These are phyloP conservation scores for Mucor saturninus DNA, from an alignment of 371 early-diverging fungal genomes.

Conservation along the genomic window DNA sequence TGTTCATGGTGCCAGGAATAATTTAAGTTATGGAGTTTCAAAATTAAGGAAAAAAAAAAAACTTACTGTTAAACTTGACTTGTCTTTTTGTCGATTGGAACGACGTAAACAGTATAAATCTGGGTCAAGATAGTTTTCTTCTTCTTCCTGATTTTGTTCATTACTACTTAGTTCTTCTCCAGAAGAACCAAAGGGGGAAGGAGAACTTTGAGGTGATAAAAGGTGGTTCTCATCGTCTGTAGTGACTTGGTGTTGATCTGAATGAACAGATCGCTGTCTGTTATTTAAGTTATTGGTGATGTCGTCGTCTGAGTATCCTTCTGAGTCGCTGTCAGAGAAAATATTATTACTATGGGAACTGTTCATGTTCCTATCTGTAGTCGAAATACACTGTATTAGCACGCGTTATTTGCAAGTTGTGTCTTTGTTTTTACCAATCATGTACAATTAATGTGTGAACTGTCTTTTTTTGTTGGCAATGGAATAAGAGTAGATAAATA, in stretches of 20 bases:
- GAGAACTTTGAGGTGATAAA: conserved; percentile 23
- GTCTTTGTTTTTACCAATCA: not conserved
- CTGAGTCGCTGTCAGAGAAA: conserved; percentile 21
- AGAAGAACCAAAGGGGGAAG: conserved; percentile 16
- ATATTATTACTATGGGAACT: conserved; percentile 19
- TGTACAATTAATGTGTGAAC: not conserved
- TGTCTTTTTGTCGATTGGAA: conserved; percentile 23
- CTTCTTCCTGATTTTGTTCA: conserved; percentile 4
- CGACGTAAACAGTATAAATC: conserved; percentile 33
- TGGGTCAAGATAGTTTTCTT: conserved; percentile 26
- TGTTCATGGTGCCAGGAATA: not conserved
- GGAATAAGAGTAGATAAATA: not conserved
- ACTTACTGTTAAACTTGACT: conserved; percentile 13
- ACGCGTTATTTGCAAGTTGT: not conserved
- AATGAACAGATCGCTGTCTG: not conserved
- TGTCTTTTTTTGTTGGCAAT: not conserved
- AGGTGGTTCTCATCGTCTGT: conserved; percentile 18
- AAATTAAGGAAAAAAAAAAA: not conserved
- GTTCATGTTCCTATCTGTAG: conserved; percentile 1
- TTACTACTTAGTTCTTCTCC: conserved; percentile 7
- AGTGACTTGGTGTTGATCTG: not conserved
- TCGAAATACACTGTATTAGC: not conserved
- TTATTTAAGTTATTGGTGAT: not conserved
- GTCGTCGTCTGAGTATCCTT: conserved; percentile 9
- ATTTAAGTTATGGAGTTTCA: not conserved